Conservation (phyloP, 1,284 basidiomycete genomes). For the Pisolithus thermaeus region DNA sequence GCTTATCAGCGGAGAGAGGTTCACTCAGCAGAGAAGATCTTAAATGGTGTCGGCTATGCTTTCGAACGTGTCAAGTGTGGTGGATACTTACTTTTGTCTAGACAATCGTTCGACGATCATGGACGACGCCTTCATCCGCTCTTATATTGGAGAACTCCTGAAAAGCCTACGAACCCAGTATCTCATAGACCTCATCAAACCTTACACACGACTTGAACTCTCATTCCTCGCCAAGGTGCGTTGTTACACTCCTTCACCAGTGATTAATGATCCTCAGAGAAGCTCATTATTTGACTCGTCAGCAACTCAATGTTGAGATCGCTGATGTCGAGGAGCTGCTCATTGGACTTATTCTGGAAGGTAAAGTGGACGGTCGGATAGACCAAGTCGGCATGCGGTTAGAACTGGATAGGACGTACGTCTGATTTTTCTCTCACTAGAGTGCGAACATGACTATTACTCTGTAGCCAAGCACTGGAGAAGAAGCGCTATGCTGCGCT, state of each 20-base stretch:
- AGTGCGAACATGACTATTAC: conserved; percentile 4
- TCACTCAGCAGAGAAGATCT: conserved; percentile 91
- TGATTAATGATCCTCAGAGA: background rate
- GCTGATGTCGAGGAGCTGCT: conserved; percentile 91
- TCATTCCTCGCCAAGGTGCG: conserved; percentile 83
- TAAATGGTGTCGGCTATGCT: conserved; percentile 55
- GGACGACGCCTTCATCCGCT: conserved; percentile 89
- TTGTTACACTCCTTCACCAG: background rate
- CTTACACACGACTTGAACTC: conserved; percentile 90
- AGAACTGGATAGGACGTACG: conserved; percentile 84
- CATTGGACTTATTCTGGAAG: conserved; percentile 90
- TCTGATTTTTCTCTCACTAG: conserved; percentile 10
- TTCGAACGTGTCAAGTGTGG: background rate
- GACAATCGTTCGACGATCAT: conserved; percentile 94
- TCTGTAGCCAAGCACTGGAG: conserved; percentile 69
- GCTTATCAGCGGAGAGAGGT: conserved; percentile 97
- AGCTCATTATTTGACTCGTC: conserved; percentile 7
- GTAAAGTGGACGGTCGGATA: conserved; percentile 90
- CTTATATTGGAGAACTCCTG: conserved; percentile 93
- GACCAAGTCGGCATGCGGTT: conserved; percentile 93
- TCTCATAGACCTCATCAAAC: conserved; percentile 95
- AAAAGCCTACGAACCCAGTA: conserved; percentile 93
- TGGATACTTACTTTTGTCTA: conserved; percentile 25
- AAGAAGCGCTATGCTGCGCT: conserved; percentile 81
- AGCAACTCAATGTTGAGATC: conserved; percentile 90